These are phyloP conservation scores for Mesembryanthemum crystallinum DNA, from an alignment of 148 eudicot genomes.

Conservation along the genomic window DNA sequence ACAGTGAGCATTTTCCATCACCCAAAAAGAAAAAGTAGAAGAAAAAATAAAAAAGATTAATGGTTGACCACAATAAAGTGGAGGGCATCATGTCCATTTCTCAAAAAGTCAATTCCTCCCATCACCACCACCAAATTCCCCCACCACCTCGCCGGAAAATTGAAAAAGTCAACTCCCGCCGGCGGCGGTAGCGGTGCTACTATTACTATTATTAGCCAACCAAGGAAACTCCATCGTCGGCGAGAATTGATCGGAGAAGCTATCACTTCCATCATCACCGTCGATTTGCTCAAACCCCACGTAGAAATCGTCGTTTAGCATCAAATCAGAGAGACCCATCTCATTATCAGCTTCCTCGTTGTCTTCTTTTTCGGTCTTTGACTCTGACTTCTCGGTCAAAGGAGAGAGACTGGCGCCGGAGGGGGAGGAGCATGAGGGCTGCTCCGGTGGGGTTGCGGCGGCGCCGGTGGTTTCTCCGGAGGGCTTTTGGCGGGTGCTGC, in stretches of 20 bases:
- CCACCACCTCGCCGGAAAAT: background rate
- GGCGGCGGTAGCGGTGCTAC: conserved; percentile 45
- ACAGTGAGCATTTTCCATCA: conserved; percentile 25
- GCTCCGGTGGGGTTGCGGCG: conserved; percentile 23
- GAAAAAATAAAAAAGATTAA: background rate
- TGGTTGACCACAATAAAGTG: conserved; percentile 30
- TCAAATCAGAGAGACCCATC: conserved; percentile 41
- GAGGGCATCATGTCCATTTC: conserved; percentile 17
- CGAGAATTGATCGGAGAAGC: conserved; percentile 35
- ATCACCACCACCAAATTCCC: conserved; percentile 4
- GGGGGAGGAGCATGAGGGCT: conserved; percentile 30
- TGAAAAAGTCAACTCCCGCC: conserved; percentile 46
- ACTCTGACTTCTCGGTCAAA: conserved; percentile 43
- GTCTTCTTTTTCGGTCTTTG: conserved; percentile 40
- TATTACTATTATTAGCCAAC: conserved; percentile 30
- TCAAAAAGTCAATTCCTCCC: conserved; percentile 28
- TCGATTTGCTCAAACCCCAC: conserved; percentile 68
- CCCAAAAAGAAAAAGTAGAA: background rate
- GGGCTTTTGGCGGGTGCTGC: conserved; percentile 67
- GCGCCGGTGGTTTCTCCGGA: conserved; percentile 12
- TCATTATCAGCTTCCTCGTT: conserved; percentile 40
- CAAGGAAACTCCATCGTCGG: conserved; percentile 38
- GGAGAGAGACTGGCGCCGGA: conserved; percentile 37
- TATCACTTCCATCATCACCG: conserved; percentile 40
- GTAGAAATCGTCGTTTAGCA: conserved; percentile 65